A percentile compares a stretch with the other conserved stretches of the same genome.
These are phyloP conservation scores for Coelastrella sp. DNA, from an alignment of 139 green algal genomes.

Conservation along the genomic window DNA sequence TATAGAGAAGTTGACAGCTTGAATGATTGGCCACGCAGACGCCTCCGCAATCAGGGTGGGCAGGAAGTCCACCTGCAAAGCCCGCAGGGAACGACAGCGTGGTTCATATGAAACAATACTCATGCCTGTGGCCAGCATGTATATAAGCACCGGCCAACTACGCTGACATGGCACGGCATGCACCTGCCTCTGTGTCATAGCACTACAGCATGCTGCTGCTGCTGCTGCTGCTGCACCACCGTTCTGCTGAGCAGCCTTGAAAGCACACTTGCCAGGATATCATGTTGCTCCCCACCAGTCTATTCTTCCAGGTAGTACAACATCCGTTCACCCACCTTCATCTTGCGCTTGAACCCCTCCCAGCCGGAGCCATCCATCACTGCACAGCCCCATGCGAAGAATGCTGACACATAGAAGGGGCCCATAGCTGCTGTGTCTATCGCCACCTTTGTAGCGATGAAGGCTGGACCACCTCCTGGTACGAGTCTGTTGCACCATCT, in stretches of 20 bases:
- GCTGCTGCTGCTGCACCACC: too few species aligned
- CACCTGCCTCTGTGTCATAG: too few species aligned
- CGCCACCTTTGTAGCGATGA: constrained; percentile 50
- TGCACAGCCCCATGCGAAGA: constrained; percentile 57
- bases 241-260: too few species aligned
- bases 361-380: constrained; percentile 52
- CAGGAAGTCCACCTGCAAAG: constrained; percentile 52
- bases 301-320: too few species aligned
- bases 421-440: constrained; percentile 62
- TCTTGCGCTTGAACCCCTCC: constrained; percentile 56
- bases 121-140: too few species aligned
- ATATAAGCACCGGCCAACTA: too few species aligned
- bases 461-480: background rate
- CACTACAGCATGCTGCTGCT: too few species aligned
- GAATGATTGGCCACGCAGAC: constrained; percentile 57
- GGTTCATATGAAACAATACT: background rate
- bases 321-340: background rate
- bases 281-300: too few species aligned
- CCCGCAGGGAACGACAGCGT: background rate
- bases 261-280: too few species aligned
- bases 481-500: background rate
- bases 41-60: constrained; percentile 62
- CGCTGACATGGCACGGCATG: too few species aligned
- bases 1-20: constrained; percentile 60
- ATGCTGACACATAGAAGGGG: constrained; percentile 51